These are phyloP conservation scores for Grosmannia clavigera DNA, from an alignment of 2,329 filamentous ascomycete species.

Conservation along the genomic window DNA sequence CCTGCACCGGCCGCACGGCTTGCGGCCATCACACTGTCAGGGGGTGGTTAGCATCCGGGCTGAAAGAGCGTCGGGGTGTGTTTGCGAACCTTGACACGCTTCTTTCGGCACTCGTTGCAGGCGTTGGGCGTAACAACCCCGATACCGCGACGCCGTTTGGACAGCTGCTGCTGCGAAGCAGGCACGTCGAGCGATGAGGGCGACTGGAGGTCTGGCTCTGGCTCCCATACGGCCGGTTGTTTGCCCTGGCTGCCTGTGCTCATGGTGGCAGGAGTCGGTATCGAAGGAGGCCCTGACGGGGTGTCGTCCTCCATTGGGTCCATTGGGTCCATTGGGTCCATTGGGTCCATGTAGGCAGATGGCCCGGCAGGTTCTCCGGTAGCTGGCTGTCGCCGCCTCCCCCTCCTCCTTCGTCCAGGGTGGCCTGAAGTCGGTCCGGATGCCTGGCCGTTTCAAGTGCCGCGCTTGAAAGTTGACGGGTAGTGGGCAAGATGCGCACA, in stretches of 20 bases:
- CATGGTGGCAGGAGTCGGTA: not conserved
- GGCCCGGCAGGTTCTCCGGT: not conserved
- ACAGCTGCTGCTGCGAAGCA: not conserved
- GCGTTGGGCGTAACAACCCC: conserved; percentile 48
- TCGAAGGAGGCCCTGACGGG: not conserved
- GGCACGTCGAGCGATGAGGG: not conserved
- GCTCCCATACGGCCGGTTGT: not conserved
- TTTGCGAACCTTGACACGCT: conserved; percentile 42
- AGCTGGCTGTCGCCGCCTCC: not conserved
- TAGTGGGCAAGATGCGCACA: not conserved
- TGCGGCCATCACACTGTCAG: conserved; percentile 44
- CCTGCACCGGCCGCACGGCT: conserved; percentile 43
- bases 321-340: conserved; percentile 1
- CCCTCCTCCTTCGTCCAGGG: not conserved
- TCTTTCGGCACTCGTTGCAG: conserved; percentile 49
- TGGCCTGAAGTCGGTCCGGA: not conserved
- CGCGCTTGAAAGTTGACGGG: not conserved
- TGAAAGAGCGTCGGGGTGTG: not conserved
- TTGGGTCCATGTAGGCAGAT: not conserved
- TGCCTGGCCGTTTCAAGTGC: not conserved
- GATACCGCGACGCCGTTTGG: conserved; percentile 39
- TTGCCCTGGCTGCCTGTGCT: not conserved
- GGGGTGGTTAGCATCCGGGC: not conserved
- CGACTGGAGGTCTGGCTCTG: not conserved
- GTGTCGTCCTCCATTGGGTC: conserved; percentile 1